Evolutionary conservation across 495 filamentous ascomycete genomes (phyloP), one percentile per base, ranked within the genome.

Genomic region (Penicillium robsamsonii): DNA sequence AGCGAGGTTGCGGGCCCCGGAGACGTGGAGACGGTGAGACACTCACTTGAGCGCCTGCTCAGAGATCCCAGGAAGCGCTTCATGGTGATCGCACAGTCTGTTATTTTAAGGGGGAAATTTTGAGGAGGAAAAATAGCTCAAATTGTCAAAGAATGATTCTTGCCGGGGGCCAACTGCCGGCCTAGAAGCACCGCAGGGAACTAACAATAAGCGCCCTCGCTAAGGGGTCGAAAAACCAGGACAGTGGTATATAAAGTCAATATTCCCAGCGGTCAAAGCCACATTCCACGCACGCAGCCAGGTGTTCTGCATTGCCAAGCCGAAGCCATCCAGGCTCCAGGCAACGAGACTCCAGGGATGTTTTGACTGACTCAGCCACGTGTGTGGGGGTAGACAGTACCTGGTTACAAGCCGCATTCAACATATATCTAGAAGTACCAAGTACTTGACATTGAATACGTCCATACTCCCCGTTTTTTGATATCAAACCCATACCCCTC

Each of bases 1-100:
- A 54, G 43, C 7, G 17, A 46, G 38, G n/a, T 38, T 54, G 53
- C 50, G 46, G 58, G 25, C 25, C 25, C 25, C 22, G 22, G 48
- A 62, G 53, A 37, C 13, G 31, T 40, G 57, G 49, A 41, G 48
- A 49, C 38, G 48, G 50, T 56, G 41, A 48, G n/a, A 27, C 48
- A 62, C 64, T 55, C 47, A 71, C 71, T 69, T 27, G 65, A 61
- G 27, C 68, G 69, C 55, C 64, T 60, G 17, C 29, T 63, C 42
- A 47, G 29, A n/a, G 47, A 33, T 40, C 56, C 45, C 17, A 60
- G 27, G 31, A 63, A 63, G n/a, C 61, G 57, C 57, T 63, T 63
- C 61, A 63, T 61, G 38, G 12, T 37, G 11, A 48, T 48, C 18
- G 30, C 11, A 49, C 35, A n/a, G 7, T 52, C 11, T 40, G 3